Percentiles rank a stretch among this genome's conserved stretches.
phyloP scores from a whole-genome alignment of 1,284 basidiomycete genomes.

The Fistulina hepatica region DNA sequence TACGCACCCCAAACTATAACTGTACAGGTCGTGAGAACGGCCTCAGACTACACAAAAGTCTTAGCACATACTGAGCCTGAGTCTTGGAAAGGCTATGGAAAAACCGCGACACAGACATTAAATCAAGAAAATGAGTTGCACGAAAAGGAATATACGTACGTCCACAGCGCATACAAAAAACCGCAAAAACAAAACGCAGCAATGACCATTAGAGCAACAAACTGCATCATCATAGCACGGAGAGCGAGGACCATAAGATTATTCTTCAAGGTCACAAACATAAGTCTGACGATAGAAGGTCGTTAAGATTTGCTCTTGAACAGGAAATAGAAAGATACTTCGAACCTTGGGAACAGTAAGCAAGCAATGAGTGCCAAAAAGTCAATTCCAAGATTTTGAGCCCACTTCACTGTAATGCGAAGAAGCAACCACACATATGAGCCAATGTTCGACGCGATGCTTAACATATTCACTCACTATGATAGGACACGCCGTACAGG shows the following conservation, averaged over 20 bases:
- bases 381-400: slow-evolving; percentile 56
- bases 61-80: slow-evolving; percentile 25
- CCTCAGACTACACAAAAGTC: background rate
- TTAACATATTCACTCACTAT: slow-evolving; percentile 32
- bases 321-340: slow-evolving; percentile 11
- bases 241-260: slow-evolving; percentile 76
- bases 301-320: background rate
- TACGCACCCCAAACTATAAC: too few relatives aligned
- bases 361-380: slow-evolving; percentile 72
- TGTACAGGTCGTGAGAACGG: too few relatives aligned
- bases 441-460: slow-evolving; percentile 1
- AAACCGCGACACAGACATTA: slow-evolving; percentile 1
- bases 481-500: slow-evolving; percentile 57
- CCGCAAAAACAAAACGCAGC: slow-evolving; percentile 85
- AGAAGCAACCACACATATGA: slow-evolving; percentile 1
- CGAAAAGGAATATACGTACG: slow-evolving; percentile 37
- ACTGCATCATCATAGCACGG: slow-evolving; percentile 74
- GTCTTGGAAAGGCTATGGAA: slow-evolving; percentile 2
- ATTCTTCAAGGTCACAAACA: slow-evolving; percentile 81
- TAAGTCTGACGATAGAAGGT: slow-evolving; percentile 37
- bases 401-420: slow-evolving; percentile 39
- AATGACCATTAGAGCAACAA: slow-evolving; percentile 72
- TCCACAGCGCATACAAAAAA: slow-evolving; percentile 87
- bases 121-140: background rate
- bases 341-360: slow-evolving; percentile 74